Evolutionary conservation across 1,284 basidiomycete genomes (phyloP).

Genomic region (Papiliotrema terrestris): DNA sequence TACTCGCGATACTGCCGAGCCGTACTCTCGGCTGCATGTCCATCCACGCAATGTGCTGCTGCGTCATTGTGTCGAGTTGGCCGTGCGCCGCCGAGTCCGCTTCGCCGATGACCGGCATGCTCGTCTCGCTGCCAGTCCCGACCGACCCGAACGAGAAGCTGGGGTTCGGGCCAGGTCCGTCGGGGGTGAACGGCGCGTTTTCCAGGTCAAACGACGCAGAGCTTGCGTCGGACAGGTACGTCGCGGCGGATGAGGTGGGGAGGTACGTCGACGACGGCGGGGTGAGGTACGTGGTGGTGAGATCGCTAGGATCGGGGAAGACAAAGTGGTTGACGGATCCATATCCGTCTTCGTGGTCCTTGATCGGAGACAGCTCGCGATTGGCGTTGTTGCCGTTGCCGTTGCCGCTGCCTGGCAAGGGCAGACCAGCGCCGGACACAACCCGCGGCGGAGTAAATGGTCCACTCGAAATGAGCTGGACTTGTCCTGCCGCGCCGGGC

Average conservation of each 20-base stretch:
- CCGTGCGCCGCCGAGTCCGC: no score
- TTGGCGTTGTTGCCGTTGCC: neutral
- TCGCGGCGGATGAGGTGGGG: conserved; percentile 4
- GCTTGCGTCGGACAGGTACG: conserved; percentile 4
- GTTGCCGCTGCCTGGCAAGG: neutral
- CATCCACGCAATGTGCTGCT: conserved; percentile 17
- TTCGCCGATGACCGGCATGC: neutral
- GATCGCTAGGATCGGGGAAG: conserved; percentile 7
- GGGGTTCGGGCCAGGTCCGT: conserved; percentile 38
- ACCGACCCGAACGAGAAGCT: conserved; percentile 38
- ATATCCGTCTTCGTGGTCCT: conserved; percentile 26
- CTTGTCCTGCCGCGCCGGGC: conserved; percentile 22
- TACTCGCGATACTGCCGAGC: conserved; percentile 36
- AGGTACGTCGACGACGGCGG: conserved; percentile 21
- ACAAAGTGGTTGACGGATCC: neutral
- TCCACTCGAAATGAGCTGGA: conserved; percentile 38
- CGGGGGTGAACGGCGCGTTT: conserved; percentile 20
- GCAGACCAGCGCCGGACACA: conserved; percentile 13
- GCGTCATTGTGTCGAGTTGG: no score
- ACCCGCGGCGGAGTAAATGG: conserved; percentile 43
- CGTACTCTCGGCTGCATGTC: conserved; percentile 35
- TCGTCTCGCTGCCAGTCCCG: neutral
- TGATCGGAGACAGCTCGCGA: conserved; percentile 37
- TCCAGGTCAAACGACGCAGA: neutral
- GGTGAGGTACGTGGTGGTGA: conserved; percentile 21